Percentiles rank a stretch among this genome's conserved stretches.
These are phyloP conservation scores for Diaporthe amygdali DNA, from an alignment of 2,329 filamentous ascomycete species.

Conservation along the genomic window DNA sequence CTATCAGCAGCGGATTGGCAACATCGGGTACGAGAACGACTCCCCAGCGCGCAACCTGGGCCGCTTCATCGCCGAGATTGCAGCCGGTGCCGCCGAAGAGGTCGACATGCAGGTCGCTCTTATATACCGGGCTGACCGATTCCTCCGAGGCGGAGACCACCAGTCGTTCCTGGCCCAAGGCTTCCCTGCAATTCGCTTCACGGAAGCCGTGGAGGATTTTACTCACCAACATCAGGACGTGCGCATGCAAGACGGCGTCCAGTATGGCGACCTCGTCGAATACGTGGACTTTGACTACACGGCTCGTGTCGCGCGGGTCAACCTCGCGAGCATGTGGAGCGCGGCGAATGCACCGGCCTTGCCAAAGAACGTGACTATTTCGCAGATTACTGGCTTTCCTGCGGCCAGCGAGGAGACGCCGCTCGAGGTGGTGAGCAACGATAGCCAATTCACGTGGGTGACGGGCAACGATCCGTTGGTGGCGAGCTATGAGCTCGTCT, in stretches of 20 bases:
- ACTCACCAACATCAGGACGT: constrained; percentile 63
- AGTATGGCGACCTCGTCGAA: constrained; percentile 60
- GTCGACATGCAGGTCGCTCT: constrained; percentile 61
- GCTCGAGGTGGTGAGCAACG: constrained; percentile 46
- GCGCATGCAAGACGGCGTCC: constrained; percentile 51
- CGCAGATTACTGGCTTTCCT: constrained; percentile 17
- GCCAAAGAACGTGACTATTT: constrained; percentile 50
- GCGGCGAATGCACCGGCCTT: constrained; percentile 56
- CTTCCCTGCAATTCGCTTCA: constrained; percentile 60
- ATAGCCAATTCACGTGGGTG: constrained; percentile 56
- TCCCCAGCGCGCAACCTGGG: constrained; percentile 55
- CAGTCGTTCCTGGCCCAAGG: constrained; percentile 59
- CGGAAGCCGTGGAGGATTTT: constrained; percentile 63
- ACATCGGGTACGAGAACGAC: constrained; percentile 50
- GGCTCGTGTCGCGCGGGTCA: constrained; percentile 58
- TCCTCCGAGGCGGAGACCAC: constrained; percentile 62
- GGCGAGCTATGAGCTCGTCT: constrained; percentile 60
- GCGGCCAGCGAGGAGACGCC: constrained; percentile 41
- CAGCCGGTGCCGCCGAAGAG: constrained; percentile 45
- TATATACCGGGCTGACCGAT: constrained; percentile 62
- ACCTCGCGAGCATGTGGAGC: constrained; percentile 59
- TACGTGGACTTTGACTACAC: constrained; percentile 64
- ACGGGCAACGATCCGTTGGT: constrained; percentile 38
- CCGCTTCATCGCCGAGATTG: constrained; percentile 60
- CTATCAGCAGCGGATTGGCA: constrained; percentile 29